phyloP scores from a whole-genome alignment of 2,329 filamentous ascomycete genomes.

The Orbilia quercus region DNA sequence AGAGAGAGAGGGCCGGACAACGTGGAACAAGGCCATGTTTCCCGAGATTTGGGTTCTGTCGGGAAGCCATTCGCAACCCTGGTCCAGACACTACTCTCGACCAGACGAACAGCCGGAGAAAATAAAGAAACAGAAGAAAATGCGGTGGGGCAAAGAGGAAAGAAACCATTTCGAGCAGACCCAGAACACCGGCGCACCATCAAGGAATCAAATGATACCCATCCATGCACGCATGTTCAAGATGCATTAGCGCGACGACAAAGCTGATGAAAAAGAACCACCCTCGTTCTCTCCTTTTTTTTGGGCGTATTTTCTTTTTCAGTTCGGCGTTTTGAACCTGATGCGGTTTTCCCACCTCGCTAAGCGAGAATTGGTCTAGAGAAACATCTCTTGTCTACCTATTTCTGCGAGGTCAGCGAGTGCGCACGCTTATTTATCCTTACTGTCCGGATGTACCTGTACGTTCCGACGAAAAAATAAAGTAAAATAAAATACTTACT shows the following conservation, averaged over 20 bases:
- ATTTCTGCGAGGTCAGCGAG: conserved; percentile 11
- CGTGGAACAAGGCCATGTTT: conserved; percentile 38
- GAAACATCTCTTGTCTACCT: conserved; percentile 9
- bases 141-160: conserved; percentile 51
- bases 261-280: conserved; percentile 40
- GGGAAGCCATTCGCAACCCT: conserved; percentile 47
- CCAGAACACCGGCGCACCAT: conserved; percentile 44
- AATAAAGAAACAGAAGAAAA: conserved; percentile 18
- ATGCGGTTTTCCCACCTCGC: conserved; percentile 40
- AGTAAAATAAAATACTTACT: too few relatives aligned
- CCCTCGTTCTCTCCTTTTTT: not conserved
- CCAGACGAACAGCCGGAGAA: conserved; percentile 17
- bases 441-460: not conserved
- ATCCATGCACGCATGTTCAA: conserved; percentile 50
- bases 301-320: conserved; percentile 18
- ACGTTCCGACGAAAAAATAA: not conserved
- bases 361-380: conserved; percentile 54
- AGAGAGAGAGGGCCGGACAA: not conserved
- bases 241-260: conserved; percentile 50
- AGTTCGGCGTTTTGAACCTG: conserved; percentile 55
- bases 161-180: conserved; percentile 17
- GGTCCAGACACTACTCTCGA: conserved; percentile 25
- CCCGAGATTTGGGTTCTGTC: conserved; percentile 54
- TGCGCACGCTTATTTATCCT: conserved; percentile 44
- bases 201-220: conserved; percentile 43